These are phyloP conservation scores for Candida ovalis DNA, from an alignment of 805 yeast species.

Conservation along the genomic window DNA sequence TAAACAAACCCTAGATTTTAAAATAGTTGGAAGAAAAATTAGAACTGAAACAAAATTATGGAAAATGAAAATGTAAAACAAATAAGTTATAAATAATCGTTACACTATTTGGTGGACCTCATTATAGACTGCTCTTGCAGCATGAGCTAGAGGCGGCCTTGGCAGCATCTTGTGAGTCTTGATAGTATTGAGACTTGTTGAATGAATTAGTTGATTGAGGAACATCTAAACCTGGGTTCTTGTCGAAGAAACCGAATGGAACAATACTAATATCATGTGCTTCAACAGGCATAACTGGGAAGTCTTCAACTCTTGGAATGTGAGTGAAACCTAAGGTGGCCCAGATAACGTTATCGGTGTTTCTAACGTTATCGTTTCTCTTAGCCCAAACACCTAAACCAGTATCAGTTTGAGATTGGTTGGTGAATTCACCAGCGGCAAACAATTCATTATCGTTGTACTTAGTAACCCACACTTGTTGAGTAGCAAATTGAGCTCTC, in stretches of 20 bases:
- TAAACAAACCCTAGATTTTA: too few species aligned
- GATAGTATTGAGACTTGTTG: conserved; percentile 54
- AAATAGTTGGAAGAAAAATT: background rate
- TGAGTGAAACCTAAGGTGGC: conserved; percentile 80
- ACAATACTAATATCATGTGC: conserved; percentile 62
- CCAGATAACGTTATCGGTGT: conserved; percentile 76
- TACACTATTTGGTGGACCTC: conserved; percentile 7
- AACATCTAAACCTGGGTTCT: conserved; percentile 73
- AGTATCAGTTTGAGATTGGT: conserved; percentile 67
- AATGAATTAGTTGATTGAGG: conserved; percentile 67
- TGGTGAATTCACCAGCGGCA: conserved; percentile 85
- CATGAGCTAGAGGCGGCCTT: conserved; percentile 26
- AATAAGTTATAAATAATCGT: background rate
- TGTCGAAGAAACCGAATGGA: conserved; percentile 73
- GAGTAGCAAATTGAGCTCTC: conserved; percentile 73
- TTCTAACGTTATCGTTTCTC: conserved; percentile 63
- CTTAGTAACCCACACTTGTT: conserved; percentile 81
- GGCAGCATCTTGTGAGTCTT: conserved; percentile 20
- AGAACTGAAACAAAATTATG: background rate
- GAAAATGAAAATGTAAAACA: background rate
- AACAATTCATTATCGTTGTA: conserved; percentile 67
- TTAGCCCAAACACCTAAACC: conserved; percentile 73
- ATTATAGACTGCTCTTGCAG: conserved; percentile 33
- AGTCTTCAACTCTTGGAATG: conserved; percentile 78
- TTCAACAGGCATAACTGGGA: conserved; percentile 89